Evolutionary conservation across 2,329 filamentous ascomycete species (phyloP).

Genomic region (Fusarium clavum): DNA sequence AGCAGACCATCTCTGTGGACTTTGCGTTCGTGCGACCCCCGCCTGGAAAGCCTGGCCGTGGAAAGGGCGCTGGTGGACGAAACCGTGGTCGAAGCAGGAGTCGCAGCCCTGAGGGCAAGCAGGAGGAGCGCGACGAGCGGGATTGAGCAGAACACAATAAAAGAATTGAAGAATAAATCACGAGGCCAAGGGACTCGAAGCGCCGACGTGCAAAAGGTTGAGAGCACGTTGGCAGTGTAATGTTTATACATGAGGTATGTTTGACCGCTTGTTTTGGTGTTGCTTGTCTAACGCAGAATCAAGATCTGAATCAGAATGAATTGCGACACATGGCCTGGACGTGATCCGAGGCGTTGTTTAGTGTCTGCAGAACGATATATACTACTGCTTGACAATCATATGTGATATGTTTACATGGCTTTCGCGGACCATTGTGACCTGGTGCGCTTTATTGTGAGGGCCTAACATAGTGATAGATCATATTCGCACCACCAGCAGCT

Average conservation of each 20-base stretch:
- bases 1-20: slow-evolving; percentile 84
- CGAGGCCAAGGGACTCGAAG: neutral
- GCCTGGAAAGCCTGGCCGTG: slow-evolving; percentile 61
- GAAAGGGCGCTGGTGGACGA: slow-evolving; percentile 54
- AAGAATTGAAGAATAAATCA: neutral
- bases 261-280: neutral
- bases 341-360: neutral
- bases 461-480: neutral
- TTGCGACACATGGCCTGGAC: neutral
- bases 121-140: slow-evolving; percentile 48
- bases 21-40: slow-evolving; percentile 88
- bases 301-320: slow-evolving; percentile 26
- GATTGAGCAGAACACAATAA: slow-evolving; percentile 34
- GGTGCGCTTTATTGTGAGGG: neutral
- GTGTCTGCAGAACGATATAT: neutral
- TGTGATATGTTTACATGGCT: slow-evolving; percentile 6
- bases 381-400: neutral
- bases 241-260: slow-evolving; percentile 45
- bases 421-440: neutral
- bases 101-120: slow-evolving; percentile 59
- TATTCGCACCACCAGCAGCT: neutral
- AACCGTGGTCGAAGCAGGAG: slow-evolving; percentile 62
- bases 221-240: slow-evolving; percentile 47
- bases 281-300: slow-evolving; percentile 5
- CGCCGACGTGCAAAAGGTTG: neutral